Base-by-base conservation (phyloP, 116 monocot genomes). In the Posidonia oceanica region DNA sequence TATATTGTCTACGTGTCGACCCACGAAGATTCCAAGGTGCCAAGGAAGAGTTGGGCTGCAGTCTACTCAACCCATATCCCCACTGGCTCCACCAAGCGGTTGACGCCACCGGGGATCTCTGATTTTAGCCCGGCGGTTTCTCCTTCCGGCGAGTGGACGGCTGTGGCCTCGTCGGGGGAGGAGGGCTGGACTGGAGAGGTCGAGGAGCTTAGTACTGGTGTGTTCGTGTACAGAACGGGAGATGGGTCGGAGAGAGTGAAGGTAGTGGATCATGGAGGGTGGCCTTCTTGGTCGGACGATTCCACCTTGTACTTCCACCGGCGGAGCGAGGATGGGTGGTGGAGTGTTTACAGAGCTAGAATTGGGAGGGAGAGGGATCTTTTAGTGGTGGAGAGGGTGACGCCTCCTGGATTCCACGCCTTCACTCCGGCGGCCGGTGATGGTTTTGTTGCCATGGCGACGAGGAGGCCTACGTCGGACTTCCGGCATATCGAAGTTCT, bases 91-190 rank as follows among this genome's bases (percentile, higher is more conserved):
- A 88, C 86, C 54, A 75, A 22, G 29, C 82, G 95, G 20, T 79
- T 91, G 58, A 86, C 95, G 17, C 95, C 95, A 4, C 0, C 4
- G 7, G 81, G 71, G 17, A 17, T 81, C 68, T 78, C 84, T 14
- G 95, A 95, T 58, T 86, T 91, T 69, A 91, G 91, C 81, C 95
- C 95, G 14, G 67, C 86, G 4, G 86, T 95, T 53, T 95, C 95
- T 13, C 91, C 95, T 14, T 91, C 91, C 21, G 91, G 91, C 11
- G 21, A 51, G 4, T 91, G 93, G 93, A 86, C 88, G 10, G 86
- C 88, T 5, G 93, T 86, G 44, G 86, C 93, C 4, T 93, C 93
- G 5, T 77, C 74, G 17, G 82, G 80, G 21, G 51, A 64, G 12
- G 20, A 11, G 3, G 78, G 70, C 0, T 95, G 88, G 88, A 51